Percentiles rank a stretch among this genome's conserved stretches.
Evolutionary conservation across 2,329 filamentous ascomycete species (phyloP).

Genomic region (Fusarium pilosicola): DNA sequence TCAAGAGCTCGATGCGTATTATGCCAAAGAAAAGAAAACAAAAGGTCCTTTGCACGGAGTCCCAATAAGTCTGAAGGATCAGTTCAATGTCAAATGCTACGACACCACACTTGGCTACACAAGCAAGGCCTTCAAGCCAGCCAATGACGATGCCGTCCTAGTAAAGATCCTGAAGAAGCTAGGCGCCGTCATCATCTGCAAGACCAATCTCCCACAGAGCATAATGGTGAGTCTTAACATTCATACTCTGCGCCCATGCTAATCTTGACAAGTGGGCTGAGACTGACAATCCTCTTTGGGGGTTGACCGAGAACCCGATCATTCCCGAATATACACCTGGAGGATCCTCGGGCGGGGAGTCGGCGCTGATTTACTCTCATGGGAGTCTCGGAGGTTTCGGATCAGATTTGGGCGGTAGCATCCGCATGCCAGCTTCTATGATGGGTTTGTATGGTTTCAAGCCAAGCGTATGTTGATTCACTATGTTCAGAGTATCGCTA

Average conservation of each 20-base stretch:
- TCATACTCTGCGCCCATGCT: rapidly evolving
- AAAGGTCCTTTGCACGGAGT: conserved; percentile 37
- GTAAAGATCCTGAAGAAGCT: conserved; percentile 59
- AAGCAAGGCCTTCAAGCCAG: conserved; percentile 59
- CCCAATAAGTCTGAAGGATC: conserved; percentile 60
- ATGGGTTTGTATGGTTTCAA: conserved; percentile 41
- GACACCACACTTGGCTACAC: conserved; percentile 70
- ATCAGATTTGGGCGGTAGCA: conserved; percentile 43
- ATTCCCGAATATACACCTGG: conserved; percentile 39
- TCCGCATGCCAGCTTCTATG: conserved; percentile 43
- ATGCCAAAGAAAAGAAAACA: background rate
- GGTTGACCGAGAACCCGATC: conserved; percentile 39
- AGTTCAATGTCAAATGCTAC: conserved; percentile 67
- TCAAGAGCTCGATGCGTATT: conserved; percentile 17
- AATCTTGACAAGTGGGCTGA: conserved; percentile 23
- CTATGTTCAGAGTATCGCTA: background rate
- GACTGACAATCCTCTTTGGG: conserved; percentile 46
- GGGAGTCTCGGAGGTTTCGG: conserved; percentile 40
- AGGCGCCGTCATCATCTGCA: conserved; percentile 62
- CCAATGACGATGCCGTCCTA: conserved; percentile 57
- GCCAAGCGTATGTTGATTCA: conserved; percentile 37
- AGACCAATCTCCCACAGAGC: conserved; percentile 32
- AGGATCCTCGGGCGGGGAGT: conserved; percentile 43
- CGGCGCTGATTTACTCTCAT: conserved; percentile 23
- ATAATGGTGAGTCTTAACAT: conserved; percentile 4